A percentile compares a stretch with the other conserved stretches of the same genome.
Conservation (phyloP, 2,329 filamentous ascomycete genomes). For the Mariannaea sp. region DNA sequence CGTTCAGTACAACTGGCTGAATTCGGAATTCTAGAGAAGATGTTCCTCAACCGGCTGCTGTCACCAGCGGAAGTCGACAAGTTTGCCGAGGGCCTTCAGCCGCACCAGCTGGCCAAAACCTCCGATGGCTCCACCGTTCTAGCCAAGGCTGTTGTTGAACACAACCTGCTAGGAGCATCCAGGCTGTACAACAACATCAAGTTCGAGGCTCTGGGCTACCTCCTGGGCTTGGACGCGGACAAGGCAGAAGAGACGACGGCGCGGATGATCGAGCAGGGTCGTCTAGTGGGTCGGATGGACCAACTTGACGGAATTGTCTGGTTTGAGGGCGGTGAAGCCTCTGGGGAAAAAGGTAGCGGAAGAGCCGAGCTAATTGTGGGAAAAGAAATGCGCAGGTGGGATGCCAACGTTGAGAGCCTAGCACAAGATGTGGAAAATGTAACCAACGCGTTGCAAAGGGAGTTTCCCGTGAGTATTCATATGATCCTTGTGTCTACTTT, state of each 20-base stretch:
- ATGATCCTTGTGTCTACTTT: not conserved
- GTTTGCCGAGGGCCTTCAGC: slow-evolving; percentile 79
- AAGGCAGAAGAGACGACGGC: slow-evolving; percentile 91
- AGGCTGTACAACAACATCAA: slow-evolving; percentile 78
- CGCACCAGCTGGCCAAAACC: slow-evolving; percentile 89
- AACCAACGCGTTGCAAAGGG: slow-evolving; percentile 77
- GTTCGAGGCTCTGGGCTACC: slow-evolving; percentile 73
- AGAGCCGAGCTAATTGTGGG: slow-evolving; percentile 66
- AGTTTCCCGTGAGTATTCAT: slow-evolving; percentile 66
- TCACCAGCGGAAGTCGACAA: slow-evolving; percentile 80
- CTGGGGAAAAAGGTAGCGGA: slow-evolving; percentile 70
- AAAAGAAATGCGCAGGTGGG: slow-evolving; percentile 82
- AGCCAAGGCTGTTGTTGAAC: slow-evolving; percentile 91
- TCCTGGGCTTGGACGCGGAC: slow-evolving; percentile 78
- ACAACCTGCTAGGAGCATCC: slow-evolving; percentile 89
- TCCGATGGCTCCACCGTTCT: slow-evolving; percentile 92
- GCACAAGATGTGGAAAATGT: slow-evolving; percentile 90
- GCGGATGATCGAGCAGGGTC: slow-evolving; percentile 93
- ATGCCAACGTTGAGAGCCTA: slow-evolving; percentile 82
- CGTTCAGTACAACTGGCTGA: slow-evolving; percentile 75
- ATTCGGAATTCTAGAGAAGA: slow-evolving; percentile 92
- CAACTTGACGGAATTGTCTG: slow-evolving; percentile 88
- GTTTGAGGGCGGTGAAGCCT: slow-evolving; percentile 78
- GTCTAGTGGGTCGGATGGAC: slow-evolving; percentile 86
- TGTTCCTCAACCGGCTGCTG: slow-evolving; percentile 89